These are phyloP conservation scores for Phialemonium atrogriseum DNA, from an alignment of 2,329 filamentous ascomycete species.

Conservation along the genomic window DNA sequence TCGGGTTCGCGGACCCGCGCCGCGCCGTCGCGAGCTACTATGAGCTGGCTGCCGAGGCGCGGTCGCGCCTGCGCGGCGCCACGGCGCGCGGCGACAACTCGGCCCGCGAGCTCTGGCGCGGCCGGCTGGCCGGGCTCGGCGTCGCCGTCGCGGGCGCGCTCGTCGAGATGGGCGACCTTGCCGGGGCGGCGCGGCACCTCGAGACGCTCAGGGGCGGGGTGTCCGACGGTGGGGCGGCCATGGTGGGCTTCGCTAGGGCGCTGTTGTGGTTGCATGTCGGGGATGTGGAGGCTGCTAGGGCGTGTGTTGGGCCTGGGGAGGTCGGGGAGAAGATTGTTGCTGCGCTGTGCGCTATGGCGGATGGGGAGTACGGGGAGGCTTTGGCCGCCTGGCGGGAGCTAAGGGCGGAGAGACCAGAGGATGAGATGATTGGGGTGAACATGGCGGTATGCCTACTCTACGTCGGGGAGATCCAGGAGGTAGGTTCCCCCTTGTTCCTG, in stretches of 20 bases:
- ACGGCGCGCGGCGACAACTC: constrained; percentile 37
- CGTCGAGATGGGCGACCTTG: constrained; percentile 80
- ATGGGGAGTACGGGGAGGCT: constrained; percentile 62
- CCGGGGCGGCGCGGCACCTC: constrained; percentile 70
- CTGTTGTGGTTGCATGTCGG: constrained; percentile 74
- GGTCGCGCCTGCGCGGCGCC: constrained; percentile 47
- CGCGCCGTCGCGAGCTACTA: constrained; percentile 86
- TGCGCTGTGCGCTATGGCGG: constrained; percentile 70
- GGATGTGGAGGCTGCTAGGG: constrained; percentile 59
- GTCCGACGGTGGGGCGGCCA: constrained; percentile 23
- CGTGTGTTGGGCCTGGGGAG: constrained; percentile 33
- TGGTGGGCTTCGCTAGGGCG: constrained; percentile 42
- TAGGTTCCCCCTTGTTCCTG: constrained; percentile 19
- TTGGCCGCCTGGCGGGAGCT: constrained; percentile 51
- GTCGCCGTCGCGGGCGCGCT: constrained; percentile 57
- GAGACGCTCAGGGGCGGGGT: constrained; percentile 40
- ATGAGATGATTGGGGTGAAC: constrained; percentile 74
- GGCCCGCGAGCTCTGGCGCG: constrained; percentile 59
- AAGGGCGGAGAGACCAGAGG: constrained; percentile 28
- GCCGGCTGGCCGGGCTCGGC: constrained; percentile 66
- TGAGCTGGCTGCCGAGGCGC: constrained; percentile 73
- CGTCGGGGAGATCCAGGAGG: constrained; percentile 65
- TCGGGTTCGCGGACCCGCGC: constrained; percentile 77
- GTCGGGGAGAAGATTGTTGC: constrained; percentile 42
- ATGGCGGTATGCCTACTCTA: constrained; percentile 79